Conservation (phyloP, 345 rosid species). For the Cardiospermum halicacabum region DNA sequence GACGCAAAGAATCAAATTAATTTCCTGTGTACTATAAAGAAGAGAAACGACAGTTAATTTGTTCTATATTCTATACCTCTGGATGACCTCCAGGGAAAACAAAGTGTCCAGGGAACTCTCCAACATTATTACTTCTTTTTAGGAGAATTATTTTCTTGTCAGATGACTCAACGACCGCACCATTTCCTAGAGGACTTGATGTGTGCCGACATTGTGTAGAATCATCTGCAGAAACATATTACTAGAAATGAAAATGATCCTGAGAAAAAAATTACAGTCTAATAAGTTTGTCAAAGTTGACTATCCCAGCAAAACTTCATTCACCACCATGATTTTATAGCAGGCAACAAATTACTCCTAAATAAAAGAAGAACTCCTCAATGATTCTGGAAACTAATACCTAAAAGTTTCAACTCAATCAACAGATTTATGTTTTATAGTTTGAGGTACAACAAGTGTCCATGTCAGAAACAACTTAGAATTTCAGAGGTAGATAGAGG, state of each 20-base stretch:
- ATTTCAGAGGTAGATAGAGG: not conserved
- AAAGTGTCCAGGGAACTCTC: constrained; percentile 87
- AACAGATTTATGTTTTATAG: not conserved
- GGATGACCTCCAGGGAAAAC: constrained; percentile 98
- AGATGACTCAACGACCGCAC: constrained; percentile 65
- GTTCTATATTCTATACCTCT: constrained; percentile 43
- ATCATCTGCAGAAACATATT: constrained; percentile 46
- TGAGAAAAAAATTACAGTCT: not conserved
- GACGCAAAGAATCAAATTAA: not conserved
- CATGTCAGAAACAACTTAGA: not conserved
- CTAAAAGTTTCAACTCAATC: not conserved
- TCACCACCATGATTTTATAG: not conserved
- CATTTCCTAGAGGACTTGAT: constrained; percentile 83
- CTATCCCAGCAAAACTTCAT: not conserved
- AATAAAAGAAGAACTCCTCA: not conserved
- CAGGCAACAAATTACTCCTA: not conserved
- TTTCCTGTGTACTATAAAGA: not conserved
- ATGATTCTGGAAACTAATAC: not conserved
- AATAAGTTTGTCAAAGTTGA: not conserved
- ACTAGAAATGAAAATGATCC: not conserved
- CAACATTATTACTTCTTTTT: constrained; percentile 80
- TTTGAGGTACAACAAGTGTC: not conserved
- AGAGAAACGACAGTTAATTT: constrained; percentile 2
- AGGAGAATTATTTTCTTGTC: constrained; percentile 67
- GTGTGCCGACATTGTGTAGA: constrained; percentile 57